Base-by-base conservation (phyloP, 805 yeast species). In the Citeromyces nyonsensis region DNA sequence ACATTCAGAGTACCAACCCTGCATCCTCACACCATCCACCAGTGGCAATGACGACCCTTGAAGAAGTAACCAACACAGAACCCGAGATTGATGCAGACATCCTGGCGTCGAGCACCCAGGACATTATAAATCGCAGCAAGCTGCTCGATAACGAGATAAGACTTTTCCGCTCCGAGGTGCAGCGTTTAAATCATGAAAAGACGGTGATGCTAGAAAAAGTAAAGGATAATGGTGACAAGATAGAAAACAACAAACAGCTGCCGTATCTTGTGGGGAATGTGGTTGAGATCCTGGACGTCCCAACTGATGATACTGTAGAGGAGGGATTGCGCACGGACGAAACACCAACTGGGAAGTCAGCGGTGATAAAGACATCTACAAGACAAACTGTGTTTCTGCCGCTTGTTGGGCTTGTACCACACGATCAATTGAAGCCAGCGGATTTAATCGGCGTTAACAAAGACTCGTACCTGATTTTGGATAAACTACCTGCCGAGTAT, bases 311-410 rank as follows among this genome's bases (percentile, higher is more conserved):
- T 36, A 91, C 88, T 18, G 61, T 65, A 15, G 84, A 79, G 39
- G 95, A 91, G 53, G 97, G 97, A 26, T 96, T 97, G 36, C 88
- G 86, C 48, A 80, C 85, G 30, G 96, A 91, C 55, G 61, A 83
- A 44, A 95, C 91, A 49, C 81, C 95, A 30, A 69, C 93, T 9
- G 97, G 98, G 5, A 85, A 88, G 57, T 84, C 94, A n/a, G 99
- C 99, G 1, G 98, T 91, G 25, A 82, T 91, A 40, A 91, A 91
- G 57, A 91, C 99, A 0, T 83, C 95, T 1, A 91, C 98, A 7
- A 74, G 99, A 49, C 99, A 91, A 51, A 91, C 99, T 3, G 94
- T 91, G 24, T 91, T 91, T 47, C 61, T 91, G 50, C 99, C 99
- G 25, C 69, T 91, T 57, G 81, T 91, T 36, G 99, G 99, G 13